phyloP scores from a whole-genome alignment of 805 yeast genomes.

The Priceomyces carsonii region DNA sequence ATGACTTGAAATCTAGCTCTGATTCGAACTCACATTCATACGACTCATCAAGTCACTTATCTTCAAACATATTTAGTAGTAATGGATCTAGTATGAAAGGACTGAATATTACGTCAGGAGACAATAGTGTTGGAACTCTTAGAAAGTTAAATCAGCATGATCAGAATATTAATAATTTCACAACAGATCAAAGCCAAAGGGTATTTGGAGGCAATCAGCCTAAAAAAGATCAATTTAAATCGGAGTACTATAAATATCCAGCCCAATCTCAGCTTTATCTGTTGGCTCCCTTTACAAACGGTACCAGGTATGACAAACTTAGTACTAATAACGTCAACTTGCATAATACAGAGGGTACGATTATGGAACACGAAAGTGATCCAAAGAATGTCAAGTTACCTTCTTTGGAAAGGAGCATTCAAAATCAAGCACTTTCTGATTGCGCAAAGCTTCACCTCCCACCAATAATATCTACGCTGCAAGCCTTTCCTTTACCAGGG shows the following conservation, averaged over 20 bases:
- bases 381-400: constrained; percentile 12
- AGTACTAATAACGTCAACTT: constrained; percentile 6
- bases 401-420: constrained; percentile 12
- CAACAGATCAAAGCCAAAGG: constrained; percentile 20
- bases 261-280: constrained; percentile 18
- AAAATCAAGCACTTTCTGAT: constrained; percentile 2
- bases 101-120: constrained; percentile 9
- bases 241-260: constrained; percentile 25
- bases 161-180: constrained; percentile 12
- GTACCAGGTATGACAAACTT: not conserved
- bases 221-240: constrained; percentile 7
- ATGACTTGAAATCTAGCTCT: not conserved
- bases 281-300: not conserved
- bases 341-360: constrained; percentile 2
- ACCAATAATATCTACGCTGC: constrained; percentile 10
- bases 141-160: constrained; percentile 3
- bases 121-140: constrained; percentile 9
- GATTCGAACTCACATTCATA: constrained; percentile 5
- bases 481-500: constrained; percentile 2
- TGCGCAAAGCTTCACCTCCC: constrained; percentile 13
- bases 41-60: constrained; percentile 1
- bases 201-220: constrained; percentile 15
- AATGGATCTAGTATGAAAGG: constrained; percentile 6
- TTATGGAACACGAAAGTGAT: not conserved
- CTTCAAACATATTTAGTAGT: constrained; percentile 12